Evolutionary conservation across 164 flowering plant species (phyloP), one percentile per base, ranked within the genome.

Genomic region (Amborella trichopoda): DNA sequence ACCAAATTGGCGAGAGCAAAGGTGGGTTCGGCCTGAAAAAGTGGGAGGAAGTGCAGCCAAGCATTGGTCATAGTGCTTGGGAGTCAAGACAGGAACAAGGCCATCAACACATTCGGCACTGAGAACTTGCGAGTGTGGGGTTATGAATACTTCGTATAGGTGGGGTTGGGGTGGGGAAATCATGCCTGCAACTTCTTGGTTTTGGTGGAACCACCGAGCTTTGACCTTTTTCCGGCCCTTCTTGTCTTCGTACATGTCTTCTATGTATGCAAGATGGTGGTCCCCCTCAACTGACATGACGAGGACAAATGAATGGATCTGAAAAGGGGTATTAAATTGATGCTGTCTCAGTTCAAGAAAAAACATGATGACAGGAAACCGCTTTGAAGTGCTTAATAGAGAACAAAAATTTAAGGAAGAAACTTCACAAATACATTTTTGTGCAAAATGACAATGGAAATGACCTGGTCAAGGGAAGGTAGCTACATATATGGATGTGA

Each of bases 21-120:
- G 50, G 71, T 85, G 77, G 22, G 79, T 52, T 63, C 63, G 68
- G 11, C 49, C 65, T 52, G 66, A 63, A 44, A 71, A 56, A 54
- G 65, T 49, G 49, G 57, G 41, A 44, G 86, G 82, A 56, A 77
- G 65, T 54, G 60, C 46, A 20, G 65, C 66, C 28, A 68, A 32
- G 50, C 89, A 88, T 68, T 77, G 76, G 45, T 74, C 80, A 58
- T 73, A 88, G 54, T 93, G 91, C 49, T 80, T 84, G 19, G 85
- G 95, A 46, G 81, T 79, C 61, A 93, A 70, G 51, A 93, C 77
- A 12, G 78, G 61, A 17, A 95, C 85, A 39, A 77, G 79, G 58
- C 97, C 96, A 64, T 93, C 95, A 48, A 93, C 84, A 67, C 97
- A 88, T 49, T 88, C 99, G 8, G 77, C 96, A 70, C 99, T 88